Base-by-base conservation (phyloP, 2,329 filamentous ascomycete genomes). In the Aspergillus latus region DNA sequence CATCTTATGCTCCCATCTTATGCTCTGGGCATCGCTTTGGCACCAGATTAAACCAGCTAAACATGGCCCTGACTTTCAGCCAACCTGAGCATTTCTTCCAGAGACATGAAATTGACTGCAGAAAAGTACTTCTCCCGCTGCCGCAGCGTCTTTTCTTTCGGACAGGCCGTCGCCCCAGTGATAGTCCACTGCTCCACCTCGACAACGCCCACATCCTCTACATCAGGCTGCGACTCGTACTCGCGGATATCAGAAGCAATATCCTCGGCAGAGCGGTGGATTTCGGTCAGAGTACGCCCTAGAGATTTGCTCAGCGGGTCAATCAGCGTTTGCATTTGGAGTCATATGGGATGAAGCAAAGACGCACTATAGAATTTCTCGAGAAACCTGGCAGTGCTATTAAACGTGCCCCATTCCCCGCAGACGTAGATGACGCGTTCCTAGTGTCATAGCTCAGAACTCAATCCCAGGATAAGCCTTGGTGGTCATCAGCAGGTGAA, bases 381-480 rank as follows among this genome's bases (percentile, higher is more conserved):
- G 28, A 58, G 7, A 2, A 48, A 7, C 13, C 30, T 9, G 4
- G 30, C 47, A 7, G 40, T 46, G 9, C 48, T 8, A 3, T 58
- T 58, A 7, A 51, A 55, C 11, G 56, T 58, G 21, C 50, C 45
- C 37, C 44, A 53, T 34, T 49, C 43, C 3, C 45, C 45, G 5
- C 44, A 8, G 9, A 49, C 28, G 32, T 54, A 54, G 5, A 26
- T 54, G 3, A 49, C 52, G 8, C 28, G 36, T 43, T 54, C 45
- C 52, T 54, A 21, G 21, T 21, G 21, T 21, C 21, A 21, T 21
- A 21, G 21, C 11, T 11, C 26, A 34, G 36, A 30, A 26, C 28
- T 34, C 32, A 34, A 34, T 11, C 32, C 21, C 21, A 21, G 21
- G 21, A 21, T 21, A 21, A 21, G 21, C 21, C 21, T 21, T 21